A percentile compares a stretch with the other conserved stretches of the same genome.
phyloP scores from a whole-genome alignment of 352 stramenopile species.

The Pythium biforme region DNA sequence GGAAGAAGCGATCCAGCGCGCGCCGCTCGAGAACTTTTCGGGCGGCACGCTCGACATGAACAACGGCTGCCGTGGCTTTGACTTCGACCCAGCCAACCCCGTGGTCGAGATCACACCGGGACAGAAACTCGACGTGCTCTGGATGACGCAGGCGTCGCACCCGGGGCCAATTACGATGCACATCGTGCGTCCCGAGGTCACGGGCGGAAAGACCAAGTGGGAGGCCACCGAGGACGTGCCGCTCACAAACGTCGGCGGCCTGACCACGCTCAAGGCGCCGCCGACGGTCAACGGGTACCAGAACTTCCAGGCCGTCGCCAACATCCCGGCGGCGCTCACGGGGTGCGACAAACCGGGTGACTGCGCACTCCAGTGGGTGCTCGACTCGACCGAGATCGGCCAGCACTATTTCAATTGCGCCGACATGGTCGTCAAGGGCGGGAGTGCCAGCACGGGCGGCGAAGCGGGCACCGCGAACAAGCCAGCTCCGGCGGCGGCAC shows the following conservation, averaged over 20 bases:
- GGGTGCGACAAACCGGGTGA: constrained; percentile 13
- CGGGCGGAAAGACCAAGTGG: no score
- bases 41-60: constrained; percentile 14
- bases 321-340: not conserved
- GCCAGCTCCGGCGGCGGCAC: not conserved
- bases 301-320: not conserved
- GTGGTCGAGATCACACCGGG: constrained; percentile 12
- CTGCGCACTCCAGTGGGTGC: constrained; percentile 14
- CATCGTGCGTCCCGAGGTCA: constrained; percentile 7
- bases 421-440: constrained; percentile 15
- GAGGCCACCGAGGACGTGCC: constrained; percentile 4
- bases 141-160: constrained; percentile 15
- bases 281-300: constrained; percentile 6
- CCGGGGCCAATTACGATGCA: constrained; percentile 7
- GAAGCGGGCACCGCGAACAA: not conserved
- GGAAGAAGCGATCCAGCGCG: constrained; percentile 6
- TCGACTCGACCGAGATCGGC: constrained; percentile 10
- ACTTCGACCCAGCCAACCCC: constrained; percentile 10
- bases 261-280: not conserved
- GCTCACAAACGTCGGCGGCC: not conserved
- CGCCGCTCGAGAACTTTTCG: constrained; percentile 10
- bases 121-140: constrained; percentile 8
- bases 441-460: not conserved
- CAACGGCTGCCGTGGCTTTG: constrained; percentile 15
- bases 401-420: constrained; percentile 19